These are phyloP conservation scores for Talaromyces nanjingensis DNA, from an alignment of 495 filamentous ascomycete genomes.

Conservation along the genomic window DNA sequence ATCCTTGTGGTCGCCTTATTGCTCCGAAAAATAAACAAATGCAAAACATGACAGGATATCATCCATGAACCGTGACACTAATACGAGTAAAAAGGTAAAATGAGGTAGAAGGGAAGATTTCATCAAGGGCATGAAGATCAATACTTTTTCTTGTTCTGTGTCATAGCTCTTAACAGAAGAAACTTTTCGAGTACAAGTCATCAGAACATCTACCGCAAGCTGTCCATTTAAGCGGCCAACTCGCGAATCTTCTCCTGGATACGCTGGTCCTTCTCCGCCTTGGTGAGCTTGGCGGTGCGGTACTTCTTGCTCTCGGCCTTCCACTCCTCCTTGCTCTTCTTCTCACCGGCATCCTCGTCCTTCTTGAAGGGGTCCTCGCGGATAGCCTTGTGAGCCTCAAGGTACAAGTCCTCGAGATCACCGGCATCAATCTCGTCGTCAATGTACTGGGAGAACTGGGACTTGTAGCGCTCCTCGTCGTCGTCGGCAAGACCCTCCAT, in stretches of 20 bases:
- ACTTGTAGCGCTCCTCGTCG: constrained; percentile 99
- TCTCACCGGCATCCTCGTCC: constrained; percentile 65
- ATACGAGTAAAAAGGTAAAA: constrained; percentile 3
- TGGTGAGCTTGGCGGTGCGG: constrained; percentile 65
- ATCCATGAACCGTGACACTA: constrained; percentile 8
- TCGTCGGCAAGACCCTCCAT: constrained; percentile 99
- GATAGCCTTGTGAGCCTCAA: constrained; percentile 92
- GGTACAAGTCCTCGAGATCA: constrained; percentile 93
- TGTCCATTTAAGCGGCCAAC: constrained; percentile 34
- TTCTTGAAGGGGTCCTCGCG: constrained; percentile 97
- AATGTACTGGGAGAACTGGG: constrained; percentile 94
- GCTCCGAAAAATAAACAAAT: constrained; percentile 10
- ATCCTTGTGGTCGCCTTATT: constrained; percentile 6
- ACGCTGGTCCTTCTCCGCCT: constrained; percentile 67
- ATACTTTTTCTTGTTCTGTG: constrained; percentile 5
- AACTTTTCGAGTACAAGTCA: constrained; percentile 2
- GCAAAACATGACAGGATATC: constrained; percentile 5
- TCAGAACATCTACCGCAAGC: background rate
- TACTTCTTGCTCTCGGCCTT: constrained; percentile 94
- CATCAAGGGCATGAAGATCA: constrained; percentile 6
- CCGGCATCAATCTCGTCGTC: constrained; percentile 96
- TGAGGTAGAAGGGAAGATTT: background rate
- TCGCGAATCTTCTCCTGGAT: constrained; percentile 85
- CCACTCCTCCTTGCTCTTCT: constrained; percentile 95
- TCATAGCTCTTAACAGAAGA: background rate